Evolutionary conservation across 768 basidiomycete genomes (phyloP).

Genomic region (Amanita rimosa): DNA sequence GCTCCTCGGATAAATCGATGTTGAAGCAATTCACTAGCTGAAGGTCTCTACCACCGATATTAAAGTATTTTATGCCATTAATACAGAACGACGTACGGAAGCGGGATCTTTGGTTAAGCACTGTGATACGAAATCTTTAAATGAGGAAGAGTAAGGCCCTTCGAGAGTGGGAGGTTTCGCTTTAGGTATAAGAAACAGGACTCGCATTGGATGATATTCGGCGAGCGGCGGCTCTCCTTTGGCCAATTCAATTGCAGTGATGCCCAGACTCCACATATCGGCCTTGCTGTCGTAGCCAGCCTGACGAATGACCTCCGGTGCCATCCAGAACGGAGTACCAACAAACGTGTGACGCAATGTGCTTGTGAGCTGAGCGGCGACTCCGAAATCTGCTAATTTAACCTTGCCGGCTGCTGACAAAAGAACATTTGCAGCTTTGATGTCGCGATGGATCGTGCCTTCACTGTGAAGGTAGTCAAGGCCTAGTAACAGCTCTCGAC

Average conservation of each 20-base stretch:
- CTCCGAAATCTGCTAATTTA: constrained; percentile 97
- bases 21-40: constrained; percentile 85
- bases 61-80: constrained; percentile 4
- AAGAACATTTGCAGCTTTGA: constrained; percentile 95
- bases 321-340: constrained; percentile 98
- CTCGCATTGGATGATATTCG: constrained; percentile 98
- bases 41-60: constrained; percentile 51
- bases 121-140: constrained; percentile 86
- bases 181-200: constrained; percentile 95
- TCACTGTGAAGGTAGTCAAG: constrained; percentile 95
- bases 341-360: constrained; percentile 96
- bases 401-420: constrained; percentile 87
- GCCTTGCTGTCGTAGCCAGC: constrained; percentile 94
- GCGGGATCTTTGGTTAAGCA: constrained; percentile 92
- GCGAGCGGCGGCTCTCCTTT: constrained; percentile 94
- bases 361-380: constrained; percentile 92
- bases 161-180: constrained; percentile 89
- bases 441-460: constrained; percentile 95
- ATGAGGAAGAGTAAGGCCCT: constrained; percentile 70
- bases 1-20: constrained; percentile 88
- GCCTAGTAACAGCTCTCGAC: constrained; percentile 85
- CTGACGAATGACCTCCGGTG: constrained; percentile 95
- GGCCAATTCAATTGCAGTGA: constrained; percentile 97
- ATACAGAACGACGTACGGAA: constrained; percentile 35
- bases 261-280: constrained; percentile 97